A percentile compares a stretch with the other conserved stretches of the same genome.
Evolutionary conservation across 768 basidiomycete species (phyloP).

Genomic region (Lentinula boryana): DNA sequence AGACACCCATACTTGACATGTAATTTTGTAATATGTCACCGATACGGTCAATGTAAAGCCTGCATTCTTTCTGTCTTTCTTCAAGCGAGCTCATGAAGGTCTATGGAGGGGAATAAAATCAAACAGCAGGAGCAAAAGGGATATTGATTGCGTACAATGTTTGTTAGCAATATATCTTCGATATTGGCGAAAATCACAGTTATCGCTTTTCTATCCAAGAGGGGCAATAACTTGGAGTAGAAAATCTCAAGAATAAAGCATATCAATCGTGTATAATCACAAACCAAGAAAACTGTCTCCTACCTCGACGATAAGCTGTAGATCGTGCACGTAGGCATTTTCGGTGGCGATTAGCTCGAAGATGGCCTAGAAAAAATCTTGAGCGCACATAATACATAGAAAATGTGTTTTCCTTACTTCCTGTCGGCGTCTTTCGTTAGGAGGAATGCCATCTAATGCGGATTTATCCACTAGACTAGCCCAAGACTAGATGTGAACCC

Average conservation of each 20-base stretch:
- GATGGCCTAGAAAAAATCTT: constrained; percentile 50
- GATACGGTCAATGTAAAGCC: constrained; percentile 86
- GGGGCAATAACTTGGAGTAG: constrained; percentile 69
- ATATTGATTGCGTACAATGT: constrained; percentile 53
- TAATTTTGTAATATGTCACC: constrained; percentile 78
- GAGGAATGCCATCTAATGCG: constrained; percentile 75
- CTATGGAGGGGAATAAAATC: constrained; percentile 25
- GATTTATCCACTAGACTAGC: constrained; percentile 84
- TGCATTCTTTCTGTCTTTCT: constrained; percentile 83
- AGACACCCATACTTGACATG: constrained; percentile 72
- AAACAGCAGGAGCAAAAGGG: not conserved
- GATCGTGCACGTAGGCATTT: constrained; percentile 80
- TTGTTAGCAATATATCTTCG: constrained; percentile 86
- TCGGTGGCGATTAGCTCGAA: constrained; percentile 95
- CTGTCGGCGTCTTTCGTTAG: constrained; percentile 77
- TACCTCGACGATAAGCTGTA: constrained; percentile 91
- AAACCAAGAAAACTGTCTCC: constrained; percentile 8
- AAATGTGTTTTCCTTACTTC: constrained; percentile 42
- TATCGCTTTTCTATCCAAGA: constrained; percentile 72
- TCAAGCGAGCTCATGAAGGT: constrained; percentile 85
- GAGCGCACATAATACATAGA: not conserved
- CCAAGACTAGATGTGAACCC: constrained; percentile 60
- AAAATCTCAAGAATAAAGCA: constrained; percentile 53
- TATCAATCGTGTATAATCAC: not conserved
- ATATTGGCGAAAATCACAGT: constrained; percentile 88